Percentiles rank a stretch among this genome's conserved stretches.
Evolutionary conservation across 257 asterid genomes (phyloP).

Genomic region (Misopates orontium): DNA sequence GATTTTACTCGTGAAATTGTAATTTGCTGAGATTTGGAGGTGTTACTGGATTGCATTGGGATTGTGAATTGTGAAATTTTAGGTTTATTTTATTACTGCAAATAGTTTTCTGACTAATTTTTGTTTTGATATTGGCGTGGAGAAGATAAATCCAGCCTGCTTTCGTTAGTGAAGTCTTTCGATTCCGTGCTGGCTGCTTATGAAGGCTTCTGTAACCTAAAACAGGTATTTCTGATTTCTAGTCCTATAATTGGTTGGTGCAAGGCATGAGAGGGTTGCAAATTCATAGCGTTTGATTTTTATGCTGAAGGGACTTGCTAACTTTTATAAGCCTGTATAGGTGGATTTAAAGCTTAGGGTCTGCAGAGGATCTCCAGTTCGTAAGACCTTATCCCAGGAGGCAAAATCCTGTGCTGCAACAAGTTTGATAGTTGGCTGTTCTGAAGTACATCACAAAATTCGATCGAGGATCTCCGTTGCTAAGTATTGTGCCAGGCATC

Average conservation of each 20-base stretch:
- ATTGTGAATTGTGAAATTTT: neutral
- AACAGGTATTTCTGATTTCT: constrained; percentile 51
- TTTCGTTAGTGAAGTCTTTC: constrained; percentile 67
- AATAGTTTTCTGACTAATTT: constrained; percentile 12
- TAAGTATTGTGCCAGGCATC: constrained; percentile 72
- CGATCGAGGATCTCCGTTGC: constrained; percentile 73
- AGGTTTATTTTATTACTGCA: neutral
- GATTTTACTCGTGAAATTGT: neutral
- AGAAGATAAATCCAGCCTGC: constrained; percentile 52
- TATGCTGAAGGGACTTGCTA: constrained; percentile 14
- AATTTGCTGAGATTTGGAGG: neutral
- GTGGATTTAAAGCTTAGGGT: constrained; percentile 88
- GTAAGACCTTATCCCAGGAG: constrained; percentile 62
- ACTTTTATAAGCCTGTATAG: constrained; percentile 37
- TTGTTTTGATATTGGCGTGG: constrained; percentile 23
- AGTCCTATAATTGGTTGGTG: neutral
- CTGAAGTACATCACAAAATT: constrained; percentile 50
- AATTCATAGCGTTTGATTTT: neutral
- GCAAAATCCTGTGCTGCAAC: constrained; percentile 60
- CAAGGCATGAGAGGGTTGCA: constrained; percentile 11
- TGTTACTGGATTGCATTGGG: neutral
- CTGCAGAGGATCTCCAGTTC: constrained; percentile 73
- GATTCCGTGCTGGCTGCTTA: constrained; percentile 79
- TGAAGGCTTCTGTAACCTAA: constrained; percentile 84
- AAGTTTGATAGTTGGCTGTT: constrained; percentile 66